phyloP scores from a whole-genome alignment of 352 stramenopile species.

The Globisporangium recalcitrans region DNA sequence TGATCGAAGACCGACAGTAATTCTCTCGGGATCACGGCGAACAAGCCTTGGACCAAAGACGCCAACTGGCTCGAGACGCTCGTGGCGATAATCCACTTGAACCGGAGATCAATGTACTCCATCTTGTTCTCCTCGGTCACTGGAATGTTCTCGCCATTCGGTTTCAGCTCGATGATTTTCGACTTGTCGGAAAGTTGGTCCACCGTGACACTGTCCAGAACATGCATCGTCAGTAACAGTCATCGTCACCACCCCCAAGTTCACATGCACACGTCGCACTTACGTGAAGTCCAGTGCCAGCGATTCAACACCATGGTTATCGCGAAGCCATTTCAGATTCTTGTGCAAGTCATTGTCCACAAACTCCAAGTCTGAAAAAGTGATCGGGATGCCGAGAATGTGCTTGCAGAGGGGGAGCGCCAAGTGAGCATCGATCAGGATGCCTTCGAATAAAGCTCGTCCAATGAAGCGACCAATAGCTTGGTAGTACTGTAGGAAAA shows the following conservation, averaged over 20 bases:
- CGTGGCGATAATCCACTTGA: conserved; percentile 79
- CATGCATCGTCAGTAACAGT: neutral
- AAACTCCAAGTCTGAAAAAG: conserved; percentile 89
- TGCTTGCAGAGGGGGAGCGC: conserved; percentile 87
- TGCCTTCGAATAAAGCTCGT: conserved; percentile 85
- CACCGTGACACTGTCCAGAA: conserved; percentile 50
- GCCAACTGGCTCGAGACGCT: conserved; percentile 88
- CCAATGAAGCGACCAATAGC: conserved; percentile 86
- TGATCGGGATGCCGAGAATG: conserved; percentile 85
- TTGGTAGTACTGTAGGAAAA: conserved; percentile 67
- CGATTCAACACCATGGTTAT: conserved; percentile 77
- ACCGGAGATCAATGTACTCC: conserved; percentile 93
- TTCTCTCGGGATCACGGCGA: conserved; percentile 94
- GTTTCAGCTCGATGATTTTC: conserved; percentile 93
- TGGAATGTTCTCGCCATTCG: conserved; percentile 90
- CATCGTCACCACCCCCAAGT: neutral
- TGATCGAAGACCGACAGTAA: conserved; percentile 95
- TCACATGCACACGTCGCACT: conserved; percentile 16
- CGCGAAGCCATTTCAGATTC: conserved; percentile 80
- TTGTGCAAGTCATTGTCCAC: conserved; percentile 85
- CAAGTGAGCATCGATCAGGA: conserved; percentile 79
- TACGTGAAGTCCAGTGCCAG: conserved; percentile 81
- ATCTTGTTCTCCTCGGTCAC: conserved; percentile 97
- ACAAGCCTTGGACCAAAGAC: conserved; percentile 93
- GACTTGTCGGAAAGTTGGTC: conserved; percentile 68